Conservation (phyloP, 495 filamentous ascomycete genomes). For the Cryomyces minteri region DNA sequence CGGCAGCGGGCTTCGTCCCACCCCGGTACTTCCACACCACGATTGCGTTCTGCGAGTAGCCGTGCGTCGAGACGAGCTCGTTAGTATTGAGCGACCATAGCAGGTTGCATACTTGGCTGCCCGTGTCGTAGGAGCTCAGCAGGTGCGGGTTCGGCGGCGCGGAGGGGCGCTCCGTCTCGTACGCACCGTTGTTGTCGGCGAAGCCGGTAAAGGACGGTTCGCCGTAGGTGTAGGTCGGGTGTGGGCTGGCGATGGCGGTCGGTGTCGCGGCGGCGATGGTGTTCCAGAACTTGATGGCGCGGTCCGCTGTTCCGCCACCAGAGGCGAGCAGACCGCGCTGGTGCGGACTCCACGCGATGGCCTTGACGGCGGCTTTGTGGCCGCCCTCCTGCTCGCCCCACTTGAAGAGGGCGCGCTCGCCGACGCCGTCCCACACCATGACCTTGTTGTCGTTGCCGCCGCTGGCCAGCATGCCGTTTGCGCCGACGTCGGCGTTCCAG, state of each 20-base stretch:
- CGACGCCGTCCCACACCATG: conserved; percentile 93
- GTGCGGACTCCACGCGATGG: conserved; percentile 97
- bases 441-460: conserved; percentile 98
- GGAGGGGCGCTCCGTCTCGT: background rate
- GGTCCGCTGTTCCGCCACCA: conserved; percentile 87
- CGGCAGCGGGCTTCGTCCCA: no score
- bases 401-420: conserved; percentile 70
- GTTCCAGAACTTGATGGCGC: conserved; percentile 95
- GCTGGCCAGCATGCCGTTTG: conserved; percentile 78
- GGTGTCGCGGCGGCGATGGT: conserved; percentile 43
- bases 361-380: conserved; percentile 90
- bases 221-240: background rate
- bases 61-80: conserved; percentile 92
- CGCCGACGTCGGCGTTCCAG: conserved; percentile 61
- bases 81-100: conserved; percentile 92
- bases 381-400: conserved; percentile 83
- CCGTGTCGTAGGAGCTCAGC: conserved; percentile 43
- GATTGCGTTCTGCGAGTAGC: conserved; percentile 96
- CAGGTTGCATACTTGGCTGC: conserved; percentile 92
- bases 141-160: conserved; percentile 8
- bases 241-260: background rate
- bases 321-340: conserved; percentile 87
- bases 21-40: conserved; percentile 82
- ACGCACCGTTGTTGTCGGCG: background rate
- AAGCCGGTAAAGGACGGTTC: background rate